Base-by-base conservation (phyloP, 352 stramenopile genomes). In the Blastocystis sp. region DNA sequence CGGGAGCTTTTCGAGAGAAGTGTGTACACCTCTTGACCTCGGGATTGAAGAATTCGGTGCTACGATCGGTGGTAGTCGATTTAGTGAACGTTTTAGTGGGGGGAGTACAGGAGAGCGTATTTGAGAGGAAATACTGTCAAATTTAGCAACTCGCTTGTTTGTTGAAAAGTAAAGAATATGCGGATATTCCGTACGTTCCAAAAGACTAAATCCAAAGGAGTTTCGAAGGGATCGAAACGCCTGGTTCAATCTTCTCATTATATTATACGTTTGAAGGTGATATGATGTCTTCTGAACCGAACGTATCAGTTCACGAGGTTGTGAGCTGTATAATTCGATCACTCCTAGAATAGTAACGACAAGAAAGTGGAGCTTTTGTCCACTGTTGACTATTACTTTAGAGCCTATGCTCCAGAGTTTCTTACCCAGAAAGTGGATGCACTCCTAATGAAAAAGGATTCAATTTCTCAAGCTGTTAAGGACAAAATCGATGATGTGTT, bases 401-500 rank as follows among this genome's bases (percentile, higher is more conserved):
- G 73, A 41, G 30, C 73, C 9, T 85, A 85, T 69, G 73, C 50
- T 16, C 73, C 73, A 18, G 45, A 47, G 5, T 66, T 37, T 65
- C 11, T 85, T 39, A 68, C 73, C 13, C 43, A 85, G 73, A 65
- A 66, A 53, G 73, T 85, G 9, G 73, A 85, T 30, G 26, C 43
- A 4, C 39, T 66, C 24, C 26, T 66, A 43, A 13, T 45, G 20
- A 85, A 85, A 30, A 39, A 37, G 24, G 41, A 39, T 34, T 50
- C 50, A 43, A 24, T 85, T 13, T 24, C 65, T 13, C 20, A 18
- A 2, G 47, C 73, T 34, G 73, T 85, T 18, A 85, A 66, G 50
- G 24, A 85, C 18, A 85, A 85, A 55, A 66, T 85, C 16, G 63
- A 68, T 34, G 41, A 69, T 24, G 73, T 85, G 11, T 85, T 85